Percentiles rank a stretch among this genome's conserved stretches.
phyloP scores from a whole-genome alignment of 2,329 filamentous ascomycete species.

The Penicillium oxalicum region DNA sequence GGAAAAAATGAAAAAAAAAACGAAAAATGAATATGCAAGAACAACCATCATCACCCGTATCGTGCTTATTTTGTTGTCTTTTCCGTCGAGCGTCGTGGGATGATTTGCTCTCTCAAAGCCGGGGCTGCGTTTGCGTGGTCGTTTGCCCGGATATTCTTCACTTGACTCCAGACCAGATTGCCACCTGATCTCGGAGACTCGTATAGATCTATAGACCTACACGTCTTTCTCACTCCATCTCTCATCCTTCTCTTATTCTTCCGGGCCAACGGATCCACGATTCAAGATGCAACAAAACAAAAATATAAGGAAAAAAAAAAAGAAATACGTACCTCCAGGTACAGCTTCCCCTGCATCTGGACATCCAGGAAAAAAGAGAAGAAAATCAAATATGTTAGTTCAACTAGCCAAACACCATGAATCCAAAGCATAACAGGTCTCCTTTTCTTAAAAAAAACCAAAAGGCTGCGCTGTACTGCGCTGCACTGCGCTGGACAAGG shows the following conservation, averaged over 20 bases:
- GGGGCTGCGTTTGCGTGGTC: background rate
- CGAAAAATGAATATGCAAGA: background rate
- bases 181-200: no score
- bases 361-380: background rate
- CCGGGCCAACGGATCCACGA: no score
- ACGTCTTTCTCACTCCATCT: background rate
- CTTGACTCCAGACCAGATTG: background rate
- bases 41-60: no score
- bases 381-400: conserved; percentile 5
- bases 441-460: no score
- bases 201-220: no score
- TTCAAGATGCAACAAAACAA: no score
- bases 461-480: no score
- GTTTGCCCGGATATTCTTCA: background rate
- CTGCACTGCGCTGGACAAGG: background rate
- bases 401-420: no score
- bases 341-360: conserved; percentile 75
- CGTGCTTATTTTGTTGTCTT: conserved; percentile 3
- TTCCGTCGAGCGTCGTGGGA: background rate
- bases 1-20: no score
- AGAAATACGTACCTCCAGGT: conserved; percentile 65
- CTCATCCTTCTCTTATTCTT: no score
- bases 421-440: background rate
- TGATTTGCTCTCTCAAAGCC: background rate
- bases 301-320: background rate